Evolutionary conservation across 2,329 filamentous ascomycete genomes (phyloP).

Genomic region (Colletotrichum sublineola): DNA sequence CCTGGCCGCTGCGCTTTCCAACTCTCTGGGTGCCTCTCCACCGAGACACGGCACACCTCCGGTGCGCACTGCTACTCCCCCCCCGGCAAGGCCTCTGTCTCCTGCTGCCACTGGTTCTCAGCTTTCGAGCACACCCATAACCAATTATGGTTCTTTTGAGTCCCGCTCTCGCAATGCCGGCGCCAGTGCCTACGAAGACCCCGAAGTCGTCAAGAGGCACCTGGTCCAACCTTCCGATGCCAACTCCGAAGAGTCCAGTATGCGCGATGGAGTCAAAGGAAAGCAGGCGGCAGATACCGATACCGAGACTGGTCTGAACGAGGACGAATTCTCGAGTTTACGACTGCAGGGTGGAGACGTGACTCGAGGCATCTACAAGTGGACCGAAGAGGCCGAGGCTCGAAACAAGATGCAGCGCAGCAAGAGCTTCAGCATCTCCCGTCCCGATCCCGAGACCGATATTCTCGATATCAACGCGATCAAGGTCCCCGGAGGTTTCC

Average conservation of each 20-base stretch:
- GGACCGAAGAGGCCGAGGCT: slow-evolving; percentile 89
- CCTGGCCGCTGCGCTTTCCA: slow-evolving; percentile 87
- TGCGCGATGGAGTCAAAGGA: slow-evolving; percentile 63
- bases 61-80: slow-evolving; percentile 68
- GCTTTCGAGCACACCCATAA: slow-evolving; percentile 65
- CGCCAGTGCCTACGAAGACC: slow-evolving; percentile 81
- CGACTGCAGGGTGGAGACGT: slow-evolving; percentile 94
- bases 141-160: slow-evolving; percentile 90
- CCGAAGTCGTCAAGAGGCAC: slow-evolving; percentile 91
- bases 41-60: slow-evolving; percentile 78
- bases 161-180: slow-evolving; percentile 69
- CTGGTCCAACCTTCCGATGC: slow-evolving; percentile 77
- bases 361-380: slow-evolving; percentile 94
- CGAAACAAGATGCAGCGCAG: slow-evolving; percentile 80
- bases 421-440: slow-evolving; percentile 85
- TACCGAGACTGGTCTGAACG: slow-evolving; percentile 59
- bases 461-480: slow-evolving; percentile 90
- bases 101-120: slow-evolving; percentile 60
- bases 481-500: slow-evolving; percentile 92
- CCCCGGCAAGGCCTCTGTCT: slow-evolving; percentile 53
- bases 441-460: slow-evolving; percentile 84
- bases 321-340: slow-evolving; percentile 93
- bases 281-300: slow-evolving; percentile 63
- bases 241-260: slow-evolving; percentile 61
- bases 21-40: slow-evolving; percentile 77